phyloP scores from a whole-genome alignment of 139 green algal species.

The Tetraselmis striata region DNA sequence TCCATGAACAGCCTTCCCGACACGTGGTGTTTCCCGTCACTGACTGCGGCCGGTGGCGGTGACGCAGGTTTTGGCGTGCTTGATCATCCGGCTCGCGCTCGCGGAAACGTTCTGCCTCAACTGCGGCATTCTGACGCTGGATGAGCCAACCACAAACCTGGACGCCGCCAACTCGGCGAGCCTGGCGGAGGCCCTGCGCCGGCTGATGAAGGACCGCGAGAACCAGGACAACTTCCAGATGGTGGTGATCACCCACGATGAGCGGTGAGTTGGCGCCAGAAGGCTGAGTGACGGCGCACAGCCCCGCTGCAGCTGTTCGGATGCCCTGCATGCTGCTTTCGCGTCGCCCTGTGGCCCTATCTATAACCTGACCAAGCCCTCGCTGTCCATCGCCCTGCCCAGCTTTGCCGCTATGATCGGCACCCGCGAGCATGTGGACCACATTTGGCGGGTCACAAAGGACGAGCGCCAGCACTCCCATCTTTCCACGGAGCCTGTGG shows the following conservation, averaged over 20 bases:
- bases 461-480: constrained; percentile 67
- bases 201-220: constrained; percentile 65
- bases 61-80: constrained; percentile 89
- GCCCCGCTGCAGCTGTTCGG: constrained; percentile 46
- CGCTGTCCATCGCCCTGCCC: too few species aligned
- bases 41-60: neutral
- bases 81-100: constrained; percentile 95
- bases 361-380: too few species aligned
- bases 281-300: too few species aligned
- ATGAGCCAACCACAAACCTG: constrained; percentile 99
- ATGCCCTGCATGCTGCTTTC: too few species aligned
- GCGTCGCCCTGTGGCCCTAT: too few species aligned
- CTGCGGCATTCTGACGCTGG: constrained; percentile 95
- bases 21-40: too few species aligned
- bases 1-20: too few species aligned
- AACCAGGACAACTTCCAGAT: constrained; percentile 97
- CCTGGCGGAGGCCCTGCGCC: constrained; percentile 73
- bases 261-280: too few species aligned
- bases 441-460: constrained; percentile 82
- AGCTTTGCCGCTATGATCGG: neutral
- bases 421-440: constrained; percentile 57
- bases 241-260: constrained; percentile 98
- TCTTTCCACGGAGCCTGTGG: constrained; percentile 52
- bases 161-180: constrained; percentile 73
- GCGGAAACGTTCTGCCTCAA: constrained; percentile 97